Evolutionary conservation across 1,284 basidiomycete species (phyloP), one percentile per base, ranked within the genome.

Genomic region (Psilocybe mexicana): DNA sequence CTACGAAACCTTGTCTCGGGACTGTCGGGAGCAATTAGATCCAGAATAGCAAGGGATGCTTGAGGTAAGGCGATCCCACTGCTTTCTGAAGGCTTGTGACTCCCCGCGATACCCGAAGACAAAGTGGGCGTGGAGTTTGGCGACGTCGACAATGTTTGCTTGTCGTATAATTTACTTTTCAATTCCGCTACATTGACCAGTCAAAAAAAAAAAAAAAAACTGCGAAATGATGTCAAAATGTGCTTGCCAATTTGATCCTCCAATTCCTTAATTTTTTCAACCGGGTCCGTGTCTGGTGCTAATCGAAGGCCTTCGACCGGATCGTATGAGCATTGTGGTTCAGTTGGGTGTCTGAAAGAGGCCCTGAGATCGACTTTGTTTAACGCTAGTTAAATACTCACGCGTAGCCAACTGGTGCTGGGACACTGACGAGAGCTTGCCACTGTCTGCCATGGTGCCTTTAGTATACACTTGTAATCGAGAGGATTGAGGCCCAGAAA

Each of bases 311-410:
- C 90, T 68, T 93, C 91, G 14, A 92, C 85, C 1, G 90, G 91
- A 72, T 93, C 90, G 69, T 93, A 93, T 6, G 83, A 83, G 67
- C 90, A 93, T 67, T 87, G 86, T 2, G 90, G 90, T 70, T 92
- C 89, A 11, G 81, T 77, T 12, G 91, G 91, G 72, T 93, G 90
- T 33, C 90, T 92, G 64, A n/a, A 59, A 49, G 47, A 10, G 4
- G 45, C 55, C 25, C 40, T 40, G 57, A 52, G 35, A 55, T 55
- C 14, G 46, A 30, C 23, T 58, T 52, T 56, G 18, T 18, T 35
- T 44, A 26, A 14, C 44, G 46, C 54, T 54, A 36, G 14, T 7
- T 48, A 45, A 53, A 58, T 48, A 48, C 88, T 69, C 67, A 90
- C 90, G 85, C 84, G 73, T 90, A 91, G 64, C 89, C 89, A 25